A percentile compares a stretch with the other conserved stretches of the same genome.
phyloP scores from a whole-genome alignment of 192 early-diverging fungal species.

The Coemansia sp. region DNA sequence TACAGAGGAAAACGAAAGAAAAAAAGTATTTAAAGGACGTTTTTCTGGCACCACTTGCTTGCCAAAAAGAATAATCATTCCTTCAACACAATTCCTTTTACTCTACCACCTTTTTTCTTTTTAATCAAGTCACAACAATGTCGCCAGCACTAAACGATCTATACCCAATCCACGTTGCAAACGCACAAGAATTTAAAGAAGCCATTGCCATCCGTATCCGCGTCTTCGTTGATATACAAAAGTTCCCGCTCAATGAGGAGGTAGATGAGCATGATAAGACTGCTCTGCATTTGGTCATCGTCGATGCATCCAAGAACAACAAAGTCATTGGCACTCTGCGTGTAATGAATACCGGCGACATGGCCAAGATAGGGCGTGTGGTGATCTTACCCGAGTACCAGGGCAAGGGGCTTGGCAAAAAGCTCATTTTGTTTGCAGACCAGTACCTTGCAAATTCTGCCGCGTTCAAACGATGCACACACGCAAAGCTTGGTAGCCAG shows the following conservation, averaged over 20 bases:
- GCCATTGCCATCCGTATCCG: constrained; percentile 27
- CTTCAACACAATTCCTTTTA: background rate
- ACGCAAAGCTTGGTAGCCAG: constrained; percentile 35
- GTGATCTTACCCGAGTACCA: constrained; percentile 44
- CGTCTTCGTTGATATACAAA: constrained; percentile 46
- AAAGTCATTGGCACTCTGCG: constrained; percentile 38
- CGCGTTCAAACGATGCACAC: background rate
- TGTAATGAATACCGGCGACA: constrained; percentile 10
- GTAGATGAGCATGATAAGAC: constrained; percentile 23
- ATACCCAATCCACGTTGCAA: constrained; percentile 28
- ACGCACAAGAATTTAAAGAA: constrained; percentile 13
- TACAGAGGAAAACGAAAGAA: too few species aligned
- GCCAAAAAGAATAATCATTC: background rate
- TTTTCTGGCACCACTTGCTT: background rate
- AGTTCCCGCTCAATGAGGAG: constrained; percentile 32
- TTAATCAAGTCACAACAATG: background rate
- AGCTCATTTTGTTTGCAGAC: constrained; percentile 22
- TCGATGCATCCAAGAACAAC: background rate
- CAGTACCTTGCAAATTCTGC: constrained; percentile 3
- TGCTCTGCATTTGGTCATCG: constrained; percentile 30
- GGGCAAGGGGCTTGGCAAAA: constrained; percentile 31
- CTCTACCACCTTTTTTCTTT: background rate
- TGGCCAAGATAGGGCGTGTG: constrained; percentile 37
- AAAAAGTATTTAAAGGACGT: background rate
- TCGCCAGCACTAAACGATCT: background rate